Evolutionary conservation across 148 eudicot genomes (phyloP).

Genomic region (Vaccinium corymbosum): DNA sequence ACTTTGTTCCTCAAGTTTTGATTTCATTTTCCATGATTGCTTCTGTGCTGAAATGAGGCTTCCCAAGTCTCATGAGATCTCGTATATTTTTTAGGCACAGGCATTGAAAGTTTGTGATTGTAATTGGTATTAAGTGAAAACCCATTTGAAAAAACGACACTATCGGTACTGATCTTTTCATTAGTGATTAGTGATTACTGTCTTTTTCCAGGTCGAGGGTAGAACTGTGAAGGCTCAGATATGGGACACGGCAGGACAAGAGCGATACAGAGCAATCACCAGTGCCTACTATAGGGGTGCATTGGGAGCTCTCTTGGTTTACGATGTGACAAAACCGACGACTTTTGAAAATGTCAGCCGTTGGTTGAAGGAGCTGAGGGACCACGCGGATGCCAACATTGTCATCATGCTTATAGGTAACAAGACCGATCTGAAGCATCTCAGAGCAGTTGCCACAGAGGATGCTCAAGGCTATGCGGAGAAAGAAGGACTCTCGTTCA

Average conservation of each 20-base stretch:
- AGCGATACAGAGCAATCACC: constrained; percentile 61
- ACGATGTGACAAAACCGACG: constrained; percentile 53
- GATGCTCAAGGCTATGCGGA: constrained; percentile 63
- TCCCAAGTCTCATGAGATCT: no score
- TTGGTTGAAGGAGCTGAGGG: constrained; percentile 62
- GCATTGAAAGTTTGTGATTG: neutral
- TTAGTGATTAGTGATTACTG: neutral
- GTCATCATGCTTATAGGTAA: constrained; percentile 64
- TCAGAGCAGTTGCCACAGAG: constrained; percentile 54
- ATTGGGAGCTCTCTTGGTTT: constrained; percentile 58
- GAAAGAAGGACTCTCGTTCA: constrained; percentile 57
- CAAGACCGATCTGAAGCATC: constrained; percentile 61
- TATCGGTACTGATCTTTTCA: neutral
- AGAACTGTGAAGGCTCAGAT: constrained; percentile 60
- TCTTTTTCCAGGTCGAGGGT: constrained; percentile 43
- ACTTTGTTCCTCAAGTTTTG: neutral
- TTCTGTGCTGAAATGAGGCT: neutral
- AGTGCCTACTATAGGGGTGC: constrained; percentile 67
- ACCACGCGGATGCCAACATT: constrained; percentile 59
- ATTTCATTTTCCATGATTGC: neutral
- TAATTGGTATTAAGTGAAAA: neutral
- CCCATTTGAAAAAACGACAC: neutral
- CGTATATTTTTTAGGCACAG: neutral
- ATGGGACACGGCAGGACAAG: constrained; percentile 66
- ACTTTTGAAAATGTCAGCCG: constrained; percentile 58